Conservation (phyloP, 192 early-diverging fungal genomes). For the Linnemannia exigua region DNA sequence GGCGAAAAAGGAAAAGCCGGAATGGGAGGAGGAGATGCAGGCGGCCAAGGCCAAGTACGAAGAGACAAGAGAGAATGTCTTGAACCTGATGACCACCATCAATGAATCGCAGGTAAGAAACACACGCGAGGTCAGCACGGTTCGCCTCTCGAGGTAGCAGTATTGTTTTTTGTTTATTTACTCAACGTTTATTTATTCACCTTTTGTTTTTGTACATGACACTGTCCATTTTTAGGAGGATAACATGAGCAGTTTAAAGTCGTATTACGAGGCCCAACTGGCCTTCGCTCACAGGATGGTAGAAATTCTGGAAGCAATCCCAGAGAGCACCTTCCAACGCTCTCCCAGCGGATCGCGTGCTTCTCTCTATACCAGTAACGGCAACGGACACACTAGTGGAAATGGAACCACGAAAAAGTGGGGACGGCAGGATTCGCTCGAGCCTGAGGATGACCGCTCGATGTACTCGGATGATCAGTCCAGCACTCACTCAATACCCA, state of each 20-base stretch:
- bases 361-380: slow-evolving; percentile 39
- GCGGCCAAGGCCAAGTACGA: slow-evolving; percentile 95
- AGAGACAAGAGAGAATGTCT: slow-evolving; percentile 85
- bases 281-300: slow-evolving; percentile 45
- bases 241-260: slow-evolving; percentile 36
- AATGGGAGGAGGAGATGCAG: slow-evolving; percentile 91
- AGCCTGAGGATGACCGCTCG: slow-evolving; percentile 42
- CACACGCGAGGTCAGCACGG: not conserved
- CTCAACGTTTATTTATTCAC: not conserved
- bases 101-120: slow-evolving; percentile 85
- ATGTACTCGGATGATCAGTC: slow-evolving; percentile 42
- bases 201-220: not conserved
- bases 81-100: slow-evolving; percentile 84
- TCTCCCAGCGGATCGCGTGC: slow-evolving; percentile 45
- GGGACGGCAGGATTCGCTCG: slow-evolving; percentile 40
- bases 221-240: slow-evolving; percentile 29
- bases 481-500: slow-evolving; percentile 54
- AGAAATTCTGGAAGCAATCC: slow-evolving; percentile 43
- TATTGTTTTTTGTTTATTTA: not conserved
- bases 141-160: not conserved
- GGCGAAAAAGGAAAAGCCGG: slow-evolving; percentile 91
- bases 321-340: slow-evolving; percentile 39
- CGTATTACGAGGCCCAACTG: slow-evolving; percentile 49
- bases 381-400: slow-evolving; percentile 1
- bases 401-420: slow-evolving; percentile 19